A percentile compares a stretch with the other conserved stretches of the same genome.
Evolutionary conservation across 1,284 basidiomycete genomes (phyloP).

Genomic region (Trametes sp.): DNA sequence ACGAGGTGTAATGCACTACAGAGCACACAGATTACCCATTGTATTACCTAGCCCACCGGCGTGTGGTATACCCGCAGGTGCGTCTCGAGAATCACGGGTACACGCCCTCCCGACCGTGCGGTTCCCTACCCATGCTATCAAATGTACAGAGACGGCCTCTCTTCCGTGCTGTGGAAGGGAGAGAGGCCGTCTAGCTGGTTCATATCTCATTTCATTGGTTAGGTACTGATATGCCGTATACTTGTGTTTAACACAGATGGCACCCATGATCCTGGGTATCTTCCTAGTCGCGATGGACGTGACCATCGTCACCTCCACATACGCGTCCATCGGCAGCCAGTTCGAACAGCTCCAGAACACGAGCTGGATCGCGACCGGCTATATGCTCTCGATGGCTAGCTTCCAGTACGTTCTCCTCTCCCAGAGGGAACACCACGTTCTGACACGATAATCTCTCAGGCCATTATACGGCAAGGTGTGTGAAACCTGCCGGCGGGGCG

Average conservation of each 20-base stretch:
- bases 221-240: no score
- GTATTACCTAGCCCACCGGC: no score
- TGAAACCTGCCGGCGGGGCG: neutral
- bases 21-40: no score
- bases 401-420: constrained; percentile 57
- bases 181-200: neutral
- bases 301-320: constrained; percentile 66
- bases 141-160: no score
- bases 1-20: no score
- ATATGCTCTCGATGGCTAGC: constrained; percentile 65
- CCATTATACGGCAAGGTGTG: constrained; percentile 67
- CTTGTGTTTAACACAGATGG: constrained; percentile 45
- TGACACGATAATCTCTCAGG: constrained; percentile 39
- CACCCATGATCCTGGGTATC: constrained; percentile 64
- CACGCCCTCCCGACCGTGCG: no score
- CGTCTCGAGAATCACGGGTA: no score
- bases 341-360: constrained; percentile 68
- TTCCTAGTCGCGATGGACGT: constrained; percentile 66
- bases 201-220: no score
- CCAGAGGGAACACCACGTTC: neutral
- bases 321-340: constrained; percentile 68
- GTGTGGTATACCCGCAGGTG: no score
- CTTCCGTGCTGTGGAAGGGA: neutral
- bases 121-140: no score
- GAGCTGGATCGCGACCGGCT: constrained; percentile 71